Evolutionary conservation across 306 rosid genomes (phyloP).

Genomic region (Comarum palustre): DNA sequence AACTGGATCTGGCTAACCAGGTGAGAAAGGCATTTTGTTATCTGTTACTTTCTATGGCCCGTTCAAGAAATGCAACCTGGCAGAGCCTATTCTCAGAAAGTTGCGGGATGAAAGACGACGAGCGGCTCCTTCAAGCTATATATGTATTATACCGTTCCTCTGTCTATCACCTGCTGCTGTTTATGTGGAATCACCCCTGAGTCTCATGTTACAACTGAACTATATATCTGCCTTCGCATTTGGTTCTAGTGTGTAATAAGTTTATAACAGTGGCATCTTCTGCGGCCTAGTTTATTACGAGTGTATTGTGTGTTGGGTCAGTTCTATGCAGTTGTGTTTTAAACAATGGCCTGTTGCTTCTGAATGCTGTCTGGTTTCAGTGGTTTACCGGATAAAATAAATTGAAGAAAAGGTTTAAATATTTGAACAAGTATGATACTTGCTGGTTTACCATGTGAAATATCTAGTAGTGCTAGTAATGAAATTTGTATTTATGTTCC

Average conservation of each 20-base stretch:
- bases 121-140: background rate
- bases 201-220: background rate
- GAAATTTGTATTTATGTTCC: no score
- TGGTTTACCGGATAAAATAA: slow-evolving; percentile 6
- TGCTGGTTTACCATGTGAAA: no score
- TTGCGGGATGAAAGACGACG: slow-evolving; percentile 59
- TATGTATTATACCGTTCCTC: background rate
- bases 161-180: background rate
- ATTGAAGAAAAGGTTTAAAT: background rate
- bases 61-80: slow-evolving; percentile 54
- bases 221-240: background rate
- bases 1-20: slow-evolving; percentile 74
- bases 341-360: background rate
- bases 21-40: slow-evolving; percentile 29
- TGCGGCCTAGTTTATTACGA: background rate
- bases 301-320: background rate
- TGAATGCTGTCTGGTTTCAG: background rate
- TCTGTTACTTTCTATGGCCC: slow-evolving; percentile 24
- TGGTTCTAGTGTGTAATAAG: background rate
- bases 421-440: background rate
- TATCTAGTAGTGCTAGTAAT: no score
- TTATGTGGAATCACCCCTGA: background rate
- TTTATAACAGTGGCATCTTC: background rate
- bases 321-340: background rate
- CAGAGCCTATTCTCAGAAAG: slow-evolving; percentile 60